A percentile compares a stretch with the other conserved stretches of the same genome.
phyloP scores from a whole-genome alignment of 148 eudicot genomes.

The Vaccinium corymbosum region DNA sequence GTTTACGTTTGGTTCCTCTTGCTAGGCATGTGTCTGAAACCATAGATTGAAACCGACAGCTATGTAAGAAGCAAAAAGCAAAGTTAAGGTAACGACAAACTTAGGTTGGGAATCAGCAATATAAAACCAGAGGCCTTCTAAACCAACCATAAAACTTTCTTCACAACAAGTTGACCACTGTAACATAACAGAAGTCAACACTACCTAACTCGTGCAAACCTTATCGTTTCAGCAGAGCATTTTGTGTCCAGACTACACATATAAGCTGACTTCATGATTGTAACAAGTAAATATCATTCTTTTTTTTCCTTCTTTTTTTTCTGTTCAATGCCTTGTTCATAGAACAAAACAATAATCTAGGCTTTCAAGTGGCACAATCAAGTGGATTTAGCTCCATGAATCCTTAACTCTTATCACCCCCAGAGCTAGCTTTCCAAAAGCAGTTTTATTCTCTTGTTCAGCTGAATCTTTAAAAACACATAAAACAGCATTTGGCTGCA shows the following conservation, averaged over 20 bases:
- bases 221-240: neutral
- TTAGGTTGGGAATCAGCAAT: neutral
- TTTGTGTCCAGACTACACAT: neutral
- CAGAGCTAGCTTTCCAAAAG: no score
- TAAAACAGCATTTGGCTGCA: neutral
- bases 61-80: neutral
- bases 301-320: neutral
- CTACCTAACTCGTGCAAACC: neutral
- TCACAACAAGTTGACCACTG: neutral
- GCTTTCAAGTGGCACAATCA: neutral
- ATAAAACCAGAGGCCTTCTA: neutral
- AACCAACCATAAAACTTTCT: neutral
- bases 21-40: conserved; percentile 70
- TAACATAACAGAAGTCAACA: neutral
- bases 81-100: neutral
- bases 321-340: neutral
- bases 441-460: no score
- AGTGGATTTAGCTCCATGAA: neutral
- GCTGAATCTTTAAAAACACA: no score
- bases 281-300: neutral
- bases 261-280: neutral
- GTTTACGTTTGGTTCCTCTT: conserved; percentile 72
- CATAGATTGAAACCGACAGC: conserved; percentile 9
- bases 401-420: neutral
- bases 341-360: neutral